These are phyloP conservation scores for Pestalotiopsis sp. DNA, from an alignment of 2,329 filamentous ascomycete genomes.

Conservation along the genomic window DNA sequence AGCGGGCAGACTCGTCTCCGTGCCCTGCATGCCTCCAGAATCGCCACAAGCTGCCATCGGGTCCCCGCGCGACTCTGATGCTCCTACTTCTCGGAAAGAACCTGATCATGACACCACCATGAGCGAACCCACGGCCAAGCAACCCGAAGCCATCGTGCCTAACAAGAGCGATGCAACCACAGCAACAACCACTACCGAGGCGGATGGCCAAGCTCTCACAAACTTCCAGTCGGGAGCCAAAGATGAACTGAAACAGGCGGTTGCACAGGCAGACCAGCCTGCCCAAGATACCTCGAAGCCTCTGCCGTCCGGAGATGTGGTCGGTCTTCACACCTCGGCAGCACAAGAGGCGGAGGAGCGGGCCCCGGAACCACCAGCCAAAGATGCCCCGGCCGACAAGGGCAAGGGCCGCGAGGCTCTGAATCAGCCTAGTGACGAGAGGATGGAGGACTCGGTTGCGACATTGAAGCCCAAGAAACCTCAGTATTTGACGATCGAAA, in stretches of 20 bases:
- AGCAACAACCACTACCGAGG: background rate
- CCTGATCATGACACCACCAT: conserved; percentile 17
- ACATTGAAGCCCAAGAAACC: conserved; percentile 50
- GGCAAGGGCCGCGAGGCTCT: background rate
- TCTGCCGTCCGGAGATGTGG: background rate
- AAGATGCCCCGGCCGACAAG: background rate
- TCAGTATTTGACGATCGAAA: conserved; percentile 51
- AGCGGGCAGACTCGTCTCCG: conserved; percentile 15
- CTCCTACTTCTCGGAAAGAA: background rate
- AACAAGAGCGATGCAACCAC: conserved; percentile 4
- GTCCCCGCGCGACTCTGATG: background rate
- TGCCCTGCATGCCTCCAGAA: conserved; percentile 19
- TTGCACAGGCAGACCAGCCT: background rate
- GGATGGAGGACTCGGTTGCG: conserved; percentile 48
- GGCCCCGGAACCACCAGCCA: background rate
- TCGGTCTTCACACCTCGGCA: background rate
- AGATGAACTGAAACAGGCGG: background rate
- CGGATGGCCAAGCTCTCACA: background rate
- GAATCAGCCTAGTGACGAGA: conserved; percentile 23
- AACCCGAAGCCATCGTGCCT: conserved; percentile 11
- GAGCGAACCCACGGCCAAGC: conserved; percentile 16
- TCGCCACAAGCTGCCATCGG: background rate
- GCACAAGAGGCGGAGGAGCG: background rate
- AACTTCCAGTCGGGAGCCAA: conserved; percentile 3
- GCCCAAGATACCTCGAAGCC: background rate